Base-by-base conservation (phyloP, 2,329 filamentous ascomycete genomes). In the Xylariaceae sp. region DNA sequence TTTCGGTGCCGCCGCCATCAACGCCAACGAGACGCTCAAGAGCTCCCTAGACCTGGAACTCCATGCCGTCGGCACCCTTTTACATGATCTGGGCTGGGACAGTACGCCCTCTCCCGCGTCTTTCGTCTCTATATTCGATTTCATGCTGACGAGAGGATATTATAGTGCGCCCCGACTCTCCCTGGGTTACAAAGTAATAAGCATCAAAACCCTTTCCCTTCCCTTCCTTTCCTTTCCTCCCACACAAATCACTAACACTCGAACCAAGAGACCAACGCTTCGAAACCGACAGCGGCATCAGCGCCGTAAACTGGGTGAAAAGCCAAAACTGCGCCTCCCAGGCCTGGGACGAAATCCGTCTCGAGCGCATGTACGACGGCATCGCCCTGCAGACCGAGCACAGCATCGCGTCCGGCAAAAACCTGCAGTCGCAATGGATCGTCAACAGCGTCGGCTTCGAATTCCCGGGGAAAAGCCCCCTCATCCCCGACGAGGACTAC, bases 1-100 rank as follows among this genome's bases (percentile, higher is more conserved):
- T 12, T 56, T 48, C 27, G 54, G 45, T 7, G 54, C 50, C 12
- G 50, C 50, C 7, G 45, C 45, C 8, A 42, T 57, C 29, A 57
- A 57, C 9, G 42, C 34, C 47, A 57, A 57, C 39, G 51, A 37
- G 39, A 57, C 55, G 1, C 48, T 57, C 4, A 51, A 57, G 47
- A 29, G 2, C 29, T 12, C 12, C 3, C 29, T 57, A 11, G 55
- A 57, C 44, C 37, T 48, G 3, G 55, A 57, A 27, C 19, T 54
- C 5, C 55, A 54, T 9, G 55, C 55, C 11, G 40, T 57, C 19
- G 51, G 47, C 5, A 51, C n/a, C 32, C 34, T 57, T 5, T 31
- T 57, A 3, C 55, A 57, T 40, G 55, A 57, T 9, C 26, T 57
- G 6, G 55, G 55, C 41, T 56, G 55, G 55, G 55, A 57, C 37